Percentiles rank a stretch among this genome's conserved stretches.
phyloP scores from a whole-genome alignment of 108 stramenopile species.

The Cyclotella kingstonii region DNA sequence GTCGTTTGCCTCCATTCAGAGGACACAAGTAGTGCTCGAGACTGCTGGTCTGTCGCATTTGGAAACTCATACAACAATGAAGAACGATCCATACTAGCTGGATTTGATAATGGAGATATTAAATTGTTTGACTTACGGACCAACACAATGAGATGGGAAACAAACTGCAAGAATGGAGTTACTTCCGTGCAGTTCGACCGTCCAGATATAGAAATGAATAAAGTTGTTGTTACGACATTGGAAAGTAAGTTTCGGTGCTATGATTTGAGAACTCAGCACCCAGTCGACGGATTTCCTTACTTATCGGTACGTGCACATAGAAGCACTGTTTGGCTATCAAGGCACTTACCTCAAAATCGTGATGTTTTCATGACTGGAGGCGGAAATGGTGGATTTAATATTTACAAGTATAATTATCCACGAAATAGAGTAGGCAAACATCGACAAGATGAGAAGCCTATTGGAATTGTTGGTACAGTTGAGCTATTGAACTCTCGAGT shows the following conservation, averaged over 20 bases:
- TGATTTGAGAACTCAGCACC: conserved; percentile 79
- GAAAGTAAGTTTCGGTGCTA: conserved; percentile 83
- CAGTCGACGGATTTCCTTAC: conserved; percentile 69
- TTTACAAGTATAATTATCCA: conserved; percentile 88
- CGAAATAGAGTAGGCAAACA: conserved; percentile 51
- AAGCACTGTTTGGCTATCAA: conserved; percentile 68
- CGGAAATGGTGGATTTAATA: conserved; percentile 84
- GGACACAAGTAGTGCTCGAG: conserved; percentile 60
- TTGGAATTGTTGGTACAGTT: conserved; percentile 72
- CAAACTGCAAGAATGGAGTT: conserved; percentile 85
- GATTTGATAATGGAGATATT: conserved; percentile 92
- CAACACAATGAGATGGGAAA: conserved; percentile 76
- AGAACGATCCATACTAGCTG: conserved; percentile 78
- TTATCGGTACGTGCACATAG: conserved; percentile 77
- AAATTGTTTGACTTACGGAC: conserved; percentile 82
- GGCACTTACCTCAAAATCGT: conserved; percentile 85
- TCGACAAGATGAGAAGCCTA: conserved; percentile 57
- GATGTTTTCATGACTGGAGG: conserved; percentile 86
- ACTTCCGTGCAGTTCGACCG: conserved; percentile 84
- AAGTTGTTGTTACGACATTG: conserved; percentile 79
- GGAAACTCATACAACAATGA: conserved; percentile 81
- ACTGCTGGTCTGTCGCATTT: conserved; percentile 89
- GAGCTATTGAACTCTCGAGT: conserved; percentile 81
- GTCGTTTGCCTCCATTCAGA: conserved; percentile 73
- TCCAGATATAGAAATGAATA: conserved; percentile 91